These are phyloP conservation scores for Vachellia collinsii DNA, from an alignment of 306 rosid genomes.

Conservation along the genomic window DNA sequence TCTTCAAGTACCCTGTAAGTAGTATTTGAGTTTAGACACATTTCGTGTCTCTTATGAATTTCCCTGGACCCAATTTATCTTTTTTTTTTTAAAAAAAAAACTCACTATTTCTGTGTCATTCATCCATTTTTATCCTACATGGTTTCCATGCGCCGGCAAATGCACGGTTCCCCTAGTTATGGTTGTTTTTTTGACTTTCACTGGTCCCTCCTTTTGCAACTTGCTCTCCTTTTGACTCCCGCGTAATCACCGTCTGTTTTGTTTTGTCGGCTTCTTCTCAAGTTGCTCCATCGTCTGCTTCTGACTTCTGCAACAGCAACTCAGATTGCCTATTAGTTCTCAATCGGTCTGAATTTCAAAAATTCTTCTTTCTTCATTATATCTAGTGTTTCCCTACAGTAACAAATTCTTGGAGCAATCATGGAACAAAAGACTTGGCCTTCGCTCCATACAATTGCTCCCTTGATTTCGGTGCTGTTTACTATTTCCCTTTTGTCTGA, in stretches of 20 bases:
- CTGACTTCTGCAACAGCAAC: not conserved
- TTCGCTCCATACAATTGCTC: conserved; percentile 30
- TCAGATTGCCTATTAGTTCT: not conserved
- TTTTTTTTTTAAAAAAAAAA: no score
- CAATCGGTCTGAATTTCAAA: conserved; percentile 6
- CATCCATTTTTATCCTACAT: no score
- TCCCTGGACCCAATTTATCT: no score
- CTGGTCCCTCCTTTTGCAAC: not conserved
- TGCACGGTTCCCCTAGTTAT: not conserved
- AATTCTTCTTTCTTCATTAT: not conserved
- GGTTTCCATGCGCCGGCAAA: not conserved
- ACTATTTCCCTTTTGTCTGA: conserved; percentile 42
- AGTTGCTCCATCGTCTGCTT: not conserved
- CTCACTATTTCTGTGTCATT: no score
- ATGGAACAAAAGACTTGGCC: conserved; percentile 45
- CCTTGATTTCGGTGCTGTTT: conserved; percentile 29
- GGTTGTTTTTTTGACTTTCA: not conserved
- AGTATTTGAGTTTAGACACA: no score
- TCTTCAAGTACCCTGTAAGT: no score
- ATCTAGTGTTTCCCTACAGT: conserved; percentile 1
- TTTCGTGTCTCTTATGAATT: no score
- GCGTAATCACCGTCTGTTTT: not conserved
- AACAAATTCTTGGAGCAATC: conserved; percentile 32
- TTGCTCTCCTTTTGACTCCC: not conserved
- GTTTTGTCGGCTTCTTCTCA: not conserved